Base-by-base conservation (phyloP, 352 stramenopile species). In the Phytophthora colocasiae region DNA sequence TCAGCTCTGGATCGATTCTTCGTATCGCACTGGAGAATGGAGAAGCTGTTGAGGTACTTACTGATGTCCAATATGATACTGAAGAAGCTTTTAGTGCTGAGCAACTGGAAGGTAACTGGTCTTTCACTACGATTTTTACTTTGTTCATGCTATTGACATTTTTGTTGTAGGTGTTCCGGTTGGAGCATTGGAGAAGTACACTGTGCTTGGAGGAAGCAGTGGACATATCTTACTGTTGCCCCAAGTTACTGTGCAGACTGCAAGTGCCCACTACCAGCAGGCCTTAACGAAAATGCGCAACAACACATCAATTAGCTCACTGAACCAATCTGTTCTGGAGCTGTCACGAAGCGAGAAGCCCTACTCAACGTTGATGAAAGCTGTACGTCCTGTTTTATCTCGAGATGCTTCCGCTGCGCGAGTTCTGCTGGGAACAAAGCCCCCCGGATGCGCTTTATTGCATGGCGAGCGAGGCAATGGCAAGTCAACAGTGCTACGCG, bases 391-490 rank as follows among this genome's bases (percentile, higher is more conserved):
- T 9, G 50, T 90, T 11, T 53, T 95, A 11, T 86, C 61, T 11
- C 69, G 72, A 40, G 71, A 91, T 48, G 78, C 82, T 14, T 80
- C 71, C 40, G 65, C 76, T 44, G 74, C 73, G 7, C 75, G 84
- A 17, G 85, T 95, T 36, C 51, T 92, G 7, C 50, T 95, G 19
- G 83, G 84, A 6, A 75, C 80, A 7, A 82, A 78, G 31, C 68
- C 85, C 11, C 72, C 87, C 4, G 85, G 85, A 0, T 93, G 77
- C 3, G 71, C 85, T 14, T 69, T 97, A 26, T 24, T 96, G 14
- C 73, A 90, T 59, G 90, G 90, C n/a, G 80, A 88, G 32, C 73
- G 81, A 49, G 89, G 89, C 19, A 89, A 75, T 32, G 90, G 90
- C 9, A 97, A 97, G 63, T 87, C 89, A 38, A 93, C 85, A 10